Base-by-base conservation (phyloP, 495 filamentous ascomycete genomes). In the Penicillium waksmanii region DNA sequence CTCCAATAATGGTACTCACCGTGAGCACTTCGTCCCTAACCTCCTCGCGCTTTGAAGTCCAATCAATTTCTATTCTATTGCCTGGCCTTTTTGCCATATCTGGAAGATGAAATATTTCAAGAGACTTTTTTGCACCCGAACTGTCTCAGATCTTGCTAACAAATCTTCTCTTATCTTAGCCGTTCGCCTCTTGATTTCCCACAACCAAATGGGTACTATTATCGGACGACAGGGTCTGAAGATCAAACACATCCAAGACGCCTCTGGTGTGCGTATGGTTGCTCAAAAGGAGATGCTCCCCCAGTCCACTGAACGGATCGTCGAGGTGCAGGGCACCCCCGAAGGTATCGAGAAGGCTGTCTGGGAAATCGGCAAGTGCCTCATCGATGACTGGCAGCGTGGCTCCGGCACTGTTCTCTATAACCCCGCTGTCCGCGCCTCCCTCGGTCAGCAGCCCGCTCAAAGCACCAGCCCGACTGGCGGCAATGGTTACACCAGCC, bases 181-280 rank as follows among this genome's bases (percentile, higher is more conserved):
- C 34, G 89, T 98, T 71, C 96, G 96, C 60, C 86, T 98, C 10
- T 86, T 98, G 64, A 98, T 98, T 70, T 98, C 96, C 18, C 95
- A 98, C 78, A 98, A 98, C 71, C 96, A 98, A 74, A 98, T 98
- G 95, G 95, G 95, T 54, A 98, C 95, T 62, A 97, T 98, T 75
- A 98, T 98, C 66, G 95, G 95, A 61, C 89, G 93, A 53, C 89
- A 93, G 78, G 95, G 95, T 46, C 82, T 96, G 59, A 98, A 97
- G 81, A 98, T 98, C 81, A 98, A 98, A 84, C 90, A 96, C 74
- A 98, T 98, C 66, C 95, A 98, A 73, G 96, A 98, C 76, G 87
- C 88, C 11, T 98, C 96, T 3, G 92, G 93, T 61, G 94, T 97
- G 56, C 91, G 95, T 64, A 98, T 98, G 95, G 93, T 98, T 34